Conservation (phyloP, 2,329 filamentous ascomycete genomes). For the Penicillium frequentans region DNA sequence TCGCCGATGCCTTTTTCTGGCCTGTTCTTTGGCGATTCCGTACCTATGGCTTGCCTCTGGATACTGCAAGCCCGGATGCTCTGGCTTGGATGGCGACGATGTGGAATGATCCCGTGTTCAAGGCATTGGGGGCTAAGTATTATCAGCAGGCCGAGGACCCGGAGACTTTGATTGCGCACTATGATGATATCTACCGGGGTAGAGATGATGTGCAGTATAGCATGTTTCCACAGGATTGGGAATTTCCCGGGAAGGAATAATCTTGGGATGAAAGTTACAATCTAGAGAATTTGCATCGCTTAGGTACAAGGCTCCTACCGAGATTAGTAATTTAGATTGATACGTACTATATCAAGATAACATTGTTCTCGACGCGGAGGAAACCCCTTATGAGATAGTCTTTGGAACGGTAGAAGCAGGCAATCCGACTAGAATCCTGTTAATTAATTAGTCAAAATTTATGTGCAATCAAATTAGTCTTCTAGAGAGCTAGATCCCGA, state of each 20-base stretch:
- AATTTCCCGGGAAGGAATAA: constrained; percentile 14
- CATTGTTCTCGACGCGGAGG: too few species aligned
- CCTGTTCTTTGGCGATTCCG: constrained; percentile 40
- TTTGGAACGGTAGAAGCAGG: too few species aligned
- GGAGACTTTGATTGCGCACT: constrained; percentile 28
- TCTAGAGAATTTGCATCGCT: too few species aligned
- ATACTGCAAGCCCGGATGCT: constrained; percentile 25
- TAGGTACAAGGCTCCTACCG: too few species aligned
- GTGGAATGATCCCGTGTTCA: constrained; percentile 33
- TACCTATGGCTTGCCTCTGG: constrained; percentile 30
- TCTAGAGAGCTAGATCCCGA: too few species aligned
- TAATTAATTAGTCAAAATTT: too few species aligned
- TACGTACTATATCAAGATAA: too few species aligned
- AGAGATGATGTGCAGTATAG: constrained; percentile 26
- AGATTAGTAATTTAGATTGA: too few species aligned
- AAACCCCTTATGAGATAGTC: too few species aligned
- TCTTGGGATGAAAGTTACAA: too few species aligned
- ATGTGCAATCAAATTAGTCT: fast-evolving
- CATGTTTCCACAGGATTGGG: constrained; percentile 31
- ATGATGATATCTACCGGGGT: constrained; percentile 32
- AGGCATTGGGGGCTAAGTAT: constrained; percentile 24
- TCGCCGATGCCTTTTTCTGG: constrained; percentile 42
- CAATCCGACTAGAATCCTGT: too few species aligned
- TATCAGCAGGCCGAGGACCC: constrained; percentile 29
- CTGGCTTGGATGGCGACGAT: constrained; percentile 35